Evolutionary conservation across 2,329 filamentous ascomycete species (phyloP).

Genomic region (Aureobasidium melanogenum): DNA sequence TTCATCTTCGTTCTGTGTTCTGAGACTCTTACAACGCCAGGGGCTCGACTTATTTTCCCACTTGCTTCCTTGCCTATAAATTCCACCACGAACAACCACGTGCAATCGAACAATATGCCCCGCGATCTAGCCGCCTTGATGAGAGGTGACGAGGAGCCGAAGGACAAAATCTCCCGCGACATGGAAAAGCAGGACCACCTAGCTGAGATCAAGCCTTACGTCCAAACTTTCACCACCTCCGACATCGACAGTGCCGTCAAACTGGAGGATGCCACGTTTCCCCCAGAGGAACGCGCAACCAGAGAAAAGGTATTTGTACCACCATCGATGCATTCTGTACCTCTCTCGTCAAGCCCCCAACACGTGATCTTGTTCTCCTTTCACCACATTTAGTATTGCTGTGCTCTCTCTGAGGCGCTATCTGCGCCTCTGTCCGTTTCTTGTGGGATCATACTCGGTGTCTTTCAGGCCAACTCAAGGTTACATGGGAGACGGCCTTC

Average conservation of each 20-base stretch:
- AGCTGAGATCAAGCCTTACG: conserved; percentile 60
- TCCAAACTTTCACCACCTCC: conserved; percentile 60
- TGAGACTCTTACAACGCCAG: conserved; percentile 1
- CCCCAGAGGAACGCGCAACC: conserved; percentile 47
- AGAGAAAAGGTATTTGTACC: conserved; percentile 47
- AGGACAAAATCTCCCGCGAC: conserved; percentile 16
- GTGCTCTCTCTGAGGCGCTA: not conserved
- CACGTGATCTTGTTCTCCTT: conserved; percentile 2
- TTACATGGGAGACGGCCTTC: not conserved
- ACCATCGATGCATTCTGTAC: conserved; percentile 4
- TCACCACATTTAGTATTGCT: not conserved
- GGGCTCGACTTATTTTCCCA: not conserved
- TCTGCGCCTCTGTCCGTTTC: not conserved
- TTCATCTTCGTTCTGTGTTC: not conserved
- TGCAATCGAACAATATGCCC: conserved; percentile 28
- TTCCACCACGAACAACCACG: not conserved
- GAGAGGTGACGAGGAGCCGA: conserved; percentile 21
- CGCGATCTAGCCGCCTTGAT: conserved; percentile 34
- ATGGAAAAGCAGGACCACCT: conserved; percentile 34
- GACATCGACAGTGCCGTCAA: conserved; percentile 55
- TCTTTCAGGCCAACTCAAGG: not conserved
- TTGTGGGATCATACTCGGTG: not conserved
- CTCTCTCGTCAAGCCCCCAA: conserved; percentile 2
- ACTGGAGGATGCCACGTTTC: conserved; percentile 51
- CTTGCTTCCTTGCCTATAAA: not conserved